Evolutionary conservation across 2,329 filamentous ascomycete species (phyloP).

Genomic region (Pyrenophora graminea): DNA sequence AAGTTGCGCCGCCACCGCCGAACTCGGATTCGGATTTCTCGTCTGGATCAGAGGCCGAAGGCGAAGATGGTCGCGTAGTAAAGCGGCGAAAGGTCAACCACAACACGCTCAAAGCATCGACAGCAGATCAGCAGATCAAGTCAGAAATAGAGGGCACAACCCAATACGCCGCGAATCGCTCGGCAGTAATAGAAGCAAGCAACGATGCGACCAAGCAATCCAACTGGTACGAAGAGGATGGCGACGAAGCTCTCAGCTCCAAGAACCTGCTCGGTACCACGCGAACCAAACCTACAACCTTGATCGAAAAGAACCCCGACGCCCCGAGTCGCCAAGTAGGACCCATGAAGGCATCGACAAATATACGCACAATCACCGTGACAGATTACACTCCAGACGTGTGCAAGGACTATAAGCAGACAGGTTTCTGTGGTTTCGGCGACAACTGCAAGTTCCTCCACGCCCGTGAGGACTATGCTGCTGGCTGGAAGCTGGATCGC

Average conservation of each 20-base stretch:
- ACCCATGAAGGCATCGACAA: slow-evolving; percentile 84
- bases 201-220: slow-evolving; percentile 89
- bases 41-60: slow-evolving; percentile 75
- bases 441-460: slow-evolving; percentile 84
- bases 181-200: slow-evolving; percentile 64
- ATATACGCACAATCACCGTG: slow-evolving; percentile 86
- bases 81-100: slow-evolving; percentile 77
- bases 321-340: slow-evolving; percentile 73
- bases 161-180: slow-evolving; percentile 65
- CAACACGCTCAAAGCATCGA: slow-evolving; percentile 68
- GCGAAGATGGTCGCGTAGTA: slow-evolving; percentile 66
- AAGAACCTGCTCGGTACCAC: slow-evolving; percentile 66
- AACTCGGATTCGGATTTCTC: slow-evolving; percentile 58
- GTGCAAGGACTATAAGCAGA: slow-evolving; percentile 92
- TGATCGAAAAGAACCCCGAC: slow-evolving; percentile 81
- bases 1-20: slow-evolving; percentile 80
- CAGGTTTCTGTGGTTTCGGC: slow-evolving; percentile 66
- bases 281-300: slow-evolving; percentile 51
- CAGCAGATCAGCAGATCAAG: slow-evolving; percentile 55
- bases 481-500: slow-evolving; percentile 92
- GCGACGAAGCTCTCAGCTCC: slow-evolving; percentile 53
- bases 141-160: slow-evolving; percentile 51
- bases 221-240: slow-evolving; percentile 86
- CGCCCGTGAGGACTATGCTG: slow-evolving; percentile 76
- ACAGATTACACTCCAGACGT: slow-evolving; percentile 92